A percentile compares a stretch with the other conserved stretches of the same genome.
Evolutionary conservation across 495 filamentous ascomycete species (phyloP).

Genomic region (Aspergillus coremiiformis): DNA sequence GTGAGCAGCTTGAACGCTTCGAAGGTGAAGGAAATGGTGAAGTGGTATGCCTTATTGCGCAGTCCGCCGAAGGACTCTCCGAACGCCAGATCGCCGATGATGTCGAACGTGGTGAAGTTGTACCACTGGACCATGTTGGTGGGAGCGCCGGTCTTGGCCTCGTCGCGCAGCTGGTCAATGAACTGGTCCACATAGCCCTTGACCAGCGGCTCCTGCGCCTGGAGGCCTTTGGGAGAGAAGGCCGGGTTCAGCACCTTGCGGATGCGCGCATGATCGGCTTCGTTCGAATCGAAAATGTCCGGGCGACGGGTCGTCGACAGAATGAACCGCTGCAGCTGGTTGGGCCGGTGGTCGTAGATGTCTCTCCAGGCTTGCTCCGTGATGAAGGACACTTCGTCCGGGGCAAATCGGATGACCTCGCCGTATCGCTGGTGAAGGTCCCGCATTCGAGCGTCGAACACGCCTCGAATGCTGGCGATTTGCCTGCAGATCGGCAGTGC

Average conservation of each 20-base stretch:
- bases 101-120: not conserved
- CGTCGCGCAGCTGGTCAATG: slow-evolving; percentile 30
- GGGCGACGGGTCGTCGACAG: not conserved
- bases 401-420: slow-evolving; percentile 37
- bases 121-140: slow-evolving; percentile 24
- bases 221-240: slow-evolving; percentile 35
- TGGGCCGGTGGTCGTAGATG: slow-evolving; percentile 30
- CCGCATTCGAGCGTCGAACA: slow-evolving; percentile 5
- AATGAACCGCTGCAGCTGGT: slow-evolving; percentile 13
- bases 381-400: slow-evolving; percentile 37
- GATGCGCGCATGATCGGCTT: slow-evolving; percentile 29
- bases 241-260: slow-evolving; percentile 37
- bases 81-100: slow-evolving; percentile 19
- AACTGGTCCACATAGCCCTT: slow-evolving; percentile 33
- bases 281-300: slow-evolving; percentile 16
- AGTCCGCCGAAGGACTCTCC: slow-evolving; percentile 48
- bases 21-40: not conserved
- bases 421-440: slow-evolving; percentile 37
- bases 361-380: slow-evolving; percentile 41
- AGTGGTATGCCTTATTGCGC: slow-evolving; percentile 12
- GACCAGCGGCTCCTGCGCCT: slow-evolving; percentile 28
- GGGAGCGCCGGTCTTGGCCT: slow-evolving; percentile 23
- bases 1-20: not conserved
- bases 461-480: not conserved
- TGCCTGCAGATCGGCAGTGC: not conserved